phyloP scores from a whole-genome alignment of 2,329 filamentous ascomycete genomes.

The Fusarium illudens region DNA sequence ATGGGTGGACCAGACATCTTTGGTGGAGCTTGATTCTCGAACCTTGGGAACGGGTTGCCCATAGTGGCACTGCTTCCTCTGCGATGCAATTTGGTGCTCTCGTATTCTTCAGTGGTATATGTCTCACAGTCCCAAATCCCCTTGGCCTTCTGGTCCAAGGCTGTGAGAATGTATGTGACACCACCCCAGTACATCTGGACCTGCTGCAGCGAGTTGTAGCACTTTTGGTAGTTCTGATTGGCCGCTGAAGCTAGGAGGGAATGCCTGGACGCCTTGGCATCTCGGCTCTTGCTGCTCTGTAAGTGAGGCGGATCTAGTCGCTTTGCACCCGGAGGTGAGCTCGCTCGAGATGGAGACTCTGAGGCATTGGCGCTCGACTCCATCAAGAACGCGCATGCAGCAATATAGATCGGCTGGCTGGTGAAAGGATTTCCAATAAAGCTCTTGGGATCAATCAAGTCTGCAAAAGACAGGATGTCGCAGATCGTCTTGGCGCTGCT shows the following conservation, averaged over 20 bases:
- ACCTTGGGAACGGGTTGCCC: conserved; percentile 53
- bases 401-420: conserved; percentile 90
- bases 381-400: conserved; percentile 86
- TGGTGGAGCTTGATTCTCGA: conserved; percentile 59
- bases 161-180: conserved; percentile 85
- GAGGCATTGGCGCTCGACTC: conserved; percentile 79
- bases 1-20: conserved; percentile 62
- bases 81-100: conserved; percentile 68
- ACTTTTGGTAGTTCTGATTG: conserved; percentile 86
- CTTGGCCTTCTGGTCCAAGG: conserved; percentile 86
- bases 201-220: conserved; percentile 83
- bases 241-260: conserved; percentile 81
- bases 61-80: conserved; percentile 49
- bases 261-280: conserved; percentile 67
- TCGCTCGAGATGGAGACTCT: conserved; percentile 64
- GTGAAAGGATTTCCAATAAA: conserved; percentile 90
- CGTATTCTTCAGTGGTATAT: conserved; percentile 77
- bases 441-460: conserved; percentile 84
- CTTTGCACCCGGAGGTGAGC: conserved; percentile 54
- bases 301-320: conserved; percentile 1
- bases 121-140: conserved; percentile 82
- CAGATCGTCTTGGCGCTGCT: conserved; percentile 92
- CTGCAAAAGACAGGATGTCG: conserved; percentile 86
- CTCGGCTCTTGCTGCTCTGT: conserved; percentile 20
- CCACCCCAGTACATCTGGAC: conserved; percentile 89